Base-by-base conservation (phyloP, 345 rosid species). In the Gossypium bickii region DNA sequence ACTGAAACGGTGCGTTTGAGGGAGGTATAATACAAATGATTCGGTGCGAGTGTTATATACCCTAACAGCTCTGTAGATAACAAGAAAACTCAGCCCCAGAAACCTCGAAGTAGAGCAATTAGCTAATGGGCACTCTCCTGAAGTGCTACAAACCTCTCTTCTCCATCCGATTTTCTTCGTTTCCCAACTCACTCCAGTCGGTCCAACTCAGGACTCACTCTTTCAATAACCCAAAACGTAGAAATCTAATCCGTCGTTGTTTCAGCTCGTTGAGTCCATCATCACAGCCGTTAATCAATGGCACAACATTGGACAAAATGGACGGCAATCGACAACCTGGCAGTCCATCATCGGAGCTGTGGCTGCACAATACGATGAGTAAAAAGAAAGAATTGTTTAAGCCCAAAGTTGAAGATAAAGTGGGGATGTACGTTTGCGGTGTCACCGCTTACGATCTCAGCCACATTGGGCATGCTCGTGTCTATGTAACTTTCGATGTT, bases 401-500 rank as follows among this genome's bases (percentile, higher is more conserved):
- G 77, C 92, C 98, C 67, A 90, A 88, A 75, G 80, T 85, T 15
- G 92, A 93, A n/a, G 97, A 93, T 15, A 88, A 85, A 74, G 93
- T 90, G 25, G 99, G 99, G 70, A 93, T 93, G 94, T 95, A 93
- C 66, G 98, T 95, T 59, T 95, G 98, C 44, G 99, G 99, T n/a
- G 93, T 95, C 65, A 93, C 99, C 1, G 92, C 97, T 10, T 95
- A 93, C 38, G 99, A 95, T 80, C 89, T 93, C 55, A 95, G 98
- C 84, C 98, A 95, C 80, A 86, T 91, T 80, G 99, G 98, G 4
- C 98, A 93, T 69, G 97, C 98, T 55, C 92, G 97, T 51, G 99
- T 92, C 49, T 95, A 95, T 73, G 97, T 93, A 74, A 91, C 92
- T 29, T 95, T 95, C 57, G 98, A 92, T 81, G 89, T 91, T 73